A percentile compares a stretch with the other conserved stretches of the same genome.
phyloP scores from a whole-genome alignment of 1,139 yeast species.

The Yamadazyma diddensiae region DNA sequence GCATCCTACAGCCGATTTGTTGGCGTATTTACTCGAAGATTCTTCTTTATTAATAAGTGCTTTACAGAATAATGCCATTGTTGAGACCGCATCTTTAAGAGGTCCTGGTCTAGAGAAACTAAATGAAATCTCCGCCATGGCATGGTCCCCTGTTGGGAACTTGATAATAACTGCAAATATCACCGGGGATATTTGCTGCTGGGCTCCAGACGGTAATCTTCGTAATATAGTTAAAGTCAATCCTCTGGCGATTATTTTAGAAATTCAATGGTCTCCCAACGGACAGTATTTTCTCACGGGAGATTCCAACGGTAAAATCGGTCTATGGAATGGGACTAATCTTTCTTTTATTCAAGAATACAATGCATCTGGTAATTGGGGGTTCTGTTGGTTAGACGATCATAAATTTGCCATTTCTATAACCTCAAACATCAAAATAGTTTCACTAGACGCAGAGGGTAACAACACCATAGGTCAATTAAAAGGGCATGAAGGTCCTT shows the following conservation, averaged over 20 bases:
- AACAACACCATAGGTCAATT: constrained; percentile 55
- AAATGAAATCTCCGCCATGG: constrained; percentile 38
- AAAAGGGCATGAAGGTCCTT: constrained; percentile 64
- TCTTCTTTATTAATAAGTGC: constrained; percentile 37
- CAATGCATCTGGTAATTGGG: constrained; percentile 4
- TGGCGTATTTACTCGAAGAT: constrained; percentile 38
- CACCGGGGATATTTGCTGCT: constrained; percentile 64
- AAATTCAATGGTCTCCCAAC: constrained; percentile 33
- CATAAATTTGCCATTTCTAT: constrained; percentile 71
- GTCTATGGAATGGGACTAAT: constrained; percentile 39
- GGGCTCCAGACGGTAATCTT: constrained; percentile 66
- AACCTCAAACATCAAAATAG: constrained; percentile 55
- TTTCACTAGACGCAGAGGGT: constrained; percentile 31
- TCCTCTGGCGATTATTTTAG: constrained; percentile 16
- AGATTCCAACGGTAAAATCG: constrained; percentile 31
- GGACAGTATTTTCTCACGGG: constrained; percentile 36
- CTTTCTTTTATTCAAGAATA: constrained; percentile 25
- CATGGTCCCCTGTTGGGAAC: constrained; percentile 67
- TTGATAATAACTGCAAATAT: constrained; percentile 55
- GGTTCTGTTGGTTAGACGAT: constrained; percentile 65
- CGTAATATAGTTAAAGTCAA: constrained; percentile 45
- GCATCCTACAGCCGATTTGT: constrained; percentile 38
- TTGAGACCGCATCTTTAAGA: constrained; percentile 33
- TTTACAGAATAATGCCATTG: constrained; percentile 25
- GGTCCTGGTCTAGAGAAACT: constrained; percentile 25